These are phyloP conservation scores for Senna siamea DNA, from an alignment of 306 rosid genomes.

Conservation along the genomic window DNA sequence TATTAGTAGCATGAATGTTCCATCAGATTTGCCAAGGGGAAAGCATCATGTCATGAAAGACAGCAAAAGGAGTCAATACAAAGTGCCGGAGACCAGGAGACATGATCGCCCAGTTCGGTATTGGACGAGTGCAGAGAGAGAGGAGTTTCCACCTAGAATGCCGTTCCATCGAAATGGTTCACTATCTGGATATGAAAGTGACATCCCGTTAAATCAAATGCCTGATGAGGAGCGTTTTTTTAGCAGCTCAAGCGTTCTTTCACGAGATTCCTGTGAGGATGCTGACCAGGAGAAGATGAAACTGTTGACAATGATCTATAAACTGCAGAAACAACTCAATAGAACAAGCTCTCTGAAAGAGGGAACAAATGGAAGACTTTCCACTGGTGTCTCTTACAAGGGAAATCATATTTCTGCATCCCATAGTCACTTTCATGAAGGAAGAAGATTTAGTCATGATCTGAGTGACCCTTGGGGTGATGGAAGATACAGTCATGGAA, in stretches of 20 bases:
- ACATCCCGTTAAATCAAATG: slow-evolving; percentile 48
- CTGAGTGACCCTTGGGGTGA: slow-evolving; percentile 44
- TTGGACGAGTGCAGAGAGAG: slow-evolving; percentile 52
- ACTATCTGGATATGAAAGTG: slow-evolving; percentile 49
- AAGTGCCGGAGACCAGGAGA: slow-evolving; percentile 48
- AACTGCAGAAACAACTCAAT: slow-evolving; percentile 67
- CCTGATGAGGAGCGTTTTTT: slow-evolving; percentile 43
- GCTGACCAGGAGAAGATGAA: slow-evolving; percentile 62
- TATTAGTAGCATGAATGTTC: slow-evolving; percentile 28
- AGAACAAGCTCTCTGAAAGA: slow-evolving; percentile 43
- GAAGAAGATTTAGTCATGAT: slow-evolving; percentile 48
- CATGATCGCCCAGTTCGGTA: slow-evolving; percentile 38
- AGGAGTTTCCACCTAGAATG: slow-evolving; percentile 48
- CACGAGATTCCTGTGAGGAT: slow-evolving; percentile 45
- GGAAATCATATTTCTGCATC: slow-evolving; percentile 45
- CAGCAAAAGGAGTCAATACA: slow-evolving; percentile 45
- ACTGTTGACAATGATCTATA: slow-evolving; percentile 61
- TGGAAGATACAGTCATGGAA: slow-evolving; percentile 51
- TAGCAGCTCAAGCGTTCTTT: slow-evolving; percentile 49
- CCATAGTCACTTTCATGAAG: slow-evolving; percentile 44
- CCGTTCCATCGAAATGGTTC: slow-evolving; percentile 44
- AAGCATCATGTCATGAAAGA: slow-evolving; percentile 47
- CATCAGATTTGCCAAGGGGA: slow-evolving; percentile 42
- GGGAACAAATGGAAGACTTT: slow-evolving; percentile 46
- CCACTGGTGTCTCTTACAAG: slow-evolving; percentile 44